Conservation (phyloP, 2,329 filamentous ascomycete species). For the Pezicula rhizophila region DNA sequence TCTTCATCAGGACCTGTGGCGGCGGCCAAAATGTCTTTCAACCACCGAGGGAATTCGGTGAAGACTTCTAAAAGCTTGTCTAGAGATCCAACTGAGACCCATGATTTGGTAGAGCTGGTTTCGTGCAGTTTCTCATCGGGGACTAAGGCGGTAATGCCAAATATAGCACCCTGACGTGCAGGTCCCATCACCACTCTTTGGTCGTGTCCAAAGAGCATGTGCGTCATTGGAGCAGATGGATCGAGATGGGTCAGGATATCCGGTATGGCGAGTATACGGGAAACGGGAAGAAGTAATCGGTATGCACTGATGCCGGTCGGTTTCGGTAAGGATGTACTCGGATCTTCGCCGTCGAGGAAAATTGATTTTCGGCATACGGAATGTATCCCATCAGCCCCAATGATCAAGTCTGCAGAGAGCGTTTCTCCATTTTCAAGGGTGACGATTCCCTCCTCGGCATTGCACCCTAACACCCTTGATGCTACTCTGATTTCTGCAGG, state of each 20-base stretch:
- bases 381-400: slow-evolving; percentile 32
- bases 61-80: slow-evolving; percentile 34
- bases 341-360: not conserved
- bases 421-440: slow-evolving; percentile 24
- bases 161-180: slow-evolving; percentile 33
- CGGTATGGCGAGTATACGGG: slow-evolving; percentile 35
- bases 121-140: slow-evolving; percentile 37
- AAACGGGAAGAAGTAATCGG: slow-evolving; percentile 16
- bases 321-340: not conserved
- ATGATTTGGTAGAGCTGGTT: slow-evolving; percentile 30
- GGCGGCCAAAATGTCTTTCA: slow-evolving; percentile 27
- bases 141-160: slow-evolving; percentile 38
- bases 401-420: slow-evolving; percentile 24
- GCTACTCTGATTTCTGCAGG: slow-evolving; percentile 21
- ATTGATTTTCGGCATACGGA: slow-evolving; percentile 1
- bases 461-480: slow-evolving; percentile 31
- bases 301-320: slow-evolving; percentile 7
- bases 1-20: slow-evolving; percentile 13
- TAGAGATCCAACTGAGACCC: slow-evolving; percentile 32
- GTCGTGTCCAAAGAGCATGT: slow-evolving; percentile 39
- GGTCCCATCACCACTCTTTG: slow-evolving; percentile 40
- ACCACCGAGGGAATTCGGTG: slow-evolving; percentile 35
- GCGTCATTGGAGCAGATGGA: slow-evolving; percentile 33
- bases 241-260: slow-evolving; percentile 30
- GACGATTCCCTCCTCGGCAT: slow-evolving; percentile 31